Base-by-base conservation (phyloP, 495 filamentous ascomycete species). In the Daldinia loculata region DNA sequence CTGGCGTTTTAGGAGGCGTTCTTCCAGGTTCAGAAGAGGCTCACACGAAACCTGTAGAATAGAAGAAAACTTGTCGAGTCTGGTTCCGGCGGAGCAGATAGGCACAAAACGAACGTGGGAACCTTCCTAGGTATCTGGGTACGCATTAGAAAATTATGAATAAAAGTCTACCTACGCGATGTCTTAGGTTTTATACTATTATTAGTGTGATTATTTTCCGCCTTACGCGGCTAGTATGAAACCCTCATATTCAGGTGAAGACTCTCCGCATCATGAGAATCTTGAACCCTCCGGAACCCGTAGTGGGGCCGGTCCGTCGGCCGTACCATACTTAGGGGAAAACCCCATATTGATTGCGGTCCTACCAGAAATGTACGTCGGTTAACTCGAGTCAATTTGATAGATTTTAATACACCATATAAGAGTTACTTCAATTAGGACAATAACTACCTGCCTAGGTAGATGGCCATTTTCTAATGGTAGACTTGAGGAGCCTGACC, bases 1-100 rank as follows among this genome's bases (percentile, higher is more conserved):
- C 56, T 48, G 67, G 63, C 63, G 66, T 71, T 71, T 30, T 60
- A 45, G 61, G 41, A 30, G 56, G 56, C 38, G 38, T 60, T 41
- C 56, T 60, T 60, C 38, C 56, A 38, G 30, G 45, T 53, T 27
- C 34, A 24, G 60, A 27, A 52, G 45, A 48, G 19, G n/a, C 26
- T 56, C 14, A 27, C 56, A 11, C 30, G 30, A 30, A 56, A 19
- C 53, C n/a, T 38, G 53, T 56, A 56, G 53, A 56, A 38, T 56
- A 56, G 53, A 56, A 30, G 12, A 30, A 53, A 53, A 48, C 1
- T 22, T 24, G 19, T 53, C 14, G 7, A 29, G 26, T 30, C 50
- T n/a, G 26, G 26, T 30, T 17, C 50, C 50, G 26, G 26, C 50
- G 15, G 26, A 52, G 4, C 19, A 27, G 50, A 30, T 24, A 53